Base-by-base conservation (phyloP, 177 flowering plant genomes). In the Vitis hybrid region DNA sequence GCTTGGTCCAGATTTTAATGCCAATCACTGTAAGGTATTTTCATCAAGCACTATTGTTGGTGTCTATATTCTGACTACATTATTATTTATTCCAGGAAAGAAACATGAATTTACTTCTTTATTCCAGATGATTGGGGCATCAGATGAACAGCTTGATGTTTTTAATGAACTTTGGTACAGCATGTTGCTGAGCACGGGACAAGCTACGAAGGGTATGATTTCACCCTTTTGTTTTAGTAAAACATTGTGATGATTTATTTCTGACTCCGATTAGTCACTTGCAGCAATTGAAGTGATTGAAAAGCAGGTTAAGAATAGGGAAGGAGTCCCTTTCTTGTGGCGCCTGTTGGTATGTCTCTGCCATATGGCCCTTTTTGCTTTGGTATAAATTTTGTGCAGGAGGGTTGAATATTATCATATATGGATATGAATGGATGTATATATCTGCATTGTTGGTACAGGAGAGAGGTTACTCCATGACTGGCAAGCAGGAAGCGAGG, bases 81-180 rank as follows among this genome's bases (percentile, higher is more conserved):
- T 26, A 1, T 14, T 39, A 31, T 53, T 19, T 14, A 7, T 65
- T 67, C 45, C 10, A 51, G 12, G 52, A 10, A 31, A 12, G 33
- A n/a, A n/a, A 16, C 31, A 60, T 39, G 4, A 22, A 14, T 55
- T 14, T 45, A 45, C 21, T 58, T 50, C 61, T 29, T 63, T 18
- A 22, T 66, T 65, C 49, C 69, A 91, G 97, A 77, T 86, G 72
- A 84, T 91, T 22, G 99, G 98, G 39, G 97, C 96, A 75, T 95
- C 99, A 9, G 97, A 87, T 77, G 97, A 95, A 72, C 99, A 93
- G 69, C 81, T 91, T 39, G 96, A 93, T 65, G 97, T 95, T 21
- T 95, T 93, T 69, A 89, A 85, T 60, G 98, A 95, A 81, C 83
- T 95, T 73, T 90, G 90, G 87, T 88, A 75, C 68, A 68, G 45